Conservation (phyloP, 2,329 filamentous ascomycete genomes). For the Claviceps cyperi region DNA sequence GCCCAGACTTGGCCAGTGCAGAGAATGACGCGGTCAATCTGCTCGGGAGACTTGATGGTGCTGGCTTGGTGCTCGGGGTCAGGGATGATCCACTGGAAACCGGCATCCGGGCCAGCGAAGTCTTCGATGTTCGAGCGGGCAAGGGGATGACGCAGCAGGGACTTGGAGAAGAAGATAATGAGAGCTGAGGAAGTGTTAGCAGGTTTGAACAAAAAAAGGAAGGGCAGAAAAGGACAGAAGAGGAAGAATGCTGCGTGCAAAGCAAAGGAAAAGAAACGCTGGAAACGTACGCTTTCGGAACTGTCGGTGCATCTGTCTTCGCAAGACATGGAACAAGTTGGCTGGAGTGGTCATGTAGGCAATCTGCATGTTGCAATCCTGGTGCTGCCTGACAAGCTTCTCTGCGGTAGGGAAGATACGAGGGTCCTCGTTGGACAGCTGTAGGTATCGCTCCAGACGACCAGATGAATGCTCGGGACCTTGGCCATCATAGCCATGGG, state of each 20-base stretch:
- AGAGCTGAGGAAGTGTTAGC: conserved; percentile 43
- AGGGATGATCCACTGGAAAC: conserved; percentile 93
- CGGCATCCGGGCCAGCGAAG: conserved; percentile 67
- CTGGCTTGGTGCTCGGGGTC: conserved; percentile 72
- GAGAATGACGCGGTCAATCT: conserved; percentile 87
- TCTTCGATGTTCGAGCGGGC: conserved; percentile 82
- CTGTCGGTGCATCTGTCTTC: conserved; percentile 95
- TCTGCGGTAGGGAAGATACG: conserved; percentile 78
- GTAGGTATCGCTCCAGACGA: conserved; percentile 91
- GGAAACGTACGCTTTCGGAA: conserved; percentile 78
- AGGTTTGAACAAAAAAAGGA: background rate
- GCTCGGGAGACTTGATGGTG: conserved; percentile 60
- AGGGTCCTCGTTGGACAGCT: conserved; percentile 94
- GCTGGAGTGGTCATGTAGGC: conserved; percentile 92
- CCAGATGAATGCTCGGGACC: conserved; percentile 97
- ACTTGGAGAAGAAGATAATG: conserved; percentile 97
- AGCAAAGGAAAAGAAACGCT: background rate
- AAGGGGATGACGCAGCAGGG: conserved; percentile 83
- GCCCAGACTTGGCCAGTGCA: conserved; percentile 93
- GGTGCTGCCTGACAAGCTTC: conserved; percentile 91
- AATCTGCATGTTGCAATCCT: conserved; percentile 99
- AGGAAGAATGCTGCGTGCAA: background rate
- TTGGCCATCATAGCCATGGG: conserved; percentile 96
- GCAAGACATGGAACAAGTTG: conserved; percentile 91
- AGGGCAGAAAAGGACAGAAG: background rate